Evolutionary conservation across 345 rosid genomes (phyloP), one percentile per base, ranked within the genome.

Genomic region (Eucalyptus pauciflora): DNA sequence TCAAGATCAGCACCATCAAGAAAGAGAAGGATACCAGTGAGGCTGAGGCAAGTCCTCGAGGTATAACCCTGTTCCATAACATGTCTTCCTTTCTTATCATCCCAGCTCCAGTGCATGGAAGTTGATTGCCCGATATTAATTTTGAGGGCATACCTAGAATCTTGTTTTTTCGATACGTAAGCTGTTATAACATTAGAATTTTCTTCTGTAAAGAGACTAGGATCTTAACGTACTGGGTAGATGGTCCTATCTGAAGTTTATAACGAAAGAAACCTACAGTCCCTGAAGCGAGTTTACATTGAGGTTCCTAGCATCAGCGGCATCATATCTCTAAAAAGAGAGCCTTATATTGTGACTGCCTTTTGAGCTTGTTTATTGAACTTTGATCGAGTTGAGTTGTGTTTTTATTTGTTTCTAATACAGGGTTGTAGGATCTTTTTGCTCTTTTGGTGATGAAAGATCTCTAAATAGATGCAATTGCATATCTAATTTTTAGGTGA

Each of bases 401-500:
- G 46, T 37, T 5, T 76, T 76, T 76, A 20, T 76, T 22, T 22
- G 85, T 76, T 76, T 76, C 48, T 11, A 41, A 11, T 7, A 20
- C 43, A 41, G 85, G 85, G 48, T 22, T 37, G 29, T 41, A 22
- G 27, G 27, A 76, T 3, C 14, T 41, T 76, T 76, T 76, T 76
- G 81, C 48, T 76, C 48, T 76, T 41, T 9, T 56, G 3, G 43
- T 76, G 85, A 76, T 41, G 45, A 22, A 41, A 71, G 48, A 13
- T 41, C 81, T 17, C 85, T 76, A 76, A 76, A 22, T 41, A 76
- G 81, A 60, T 62, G 83, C 81, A 69, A 25, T 87, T 15, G 81
- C 76, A 31, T 54, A n/a, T 49, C 86, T 22, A 52, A 60, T 37
- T 37, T 80, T 49, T 86, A 93, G 95, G 90, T 87, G 93, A 49